phyloP scores from a whole-genome alignment of 257 asterid genomes.

The Cruciata laevipes region DNA sequence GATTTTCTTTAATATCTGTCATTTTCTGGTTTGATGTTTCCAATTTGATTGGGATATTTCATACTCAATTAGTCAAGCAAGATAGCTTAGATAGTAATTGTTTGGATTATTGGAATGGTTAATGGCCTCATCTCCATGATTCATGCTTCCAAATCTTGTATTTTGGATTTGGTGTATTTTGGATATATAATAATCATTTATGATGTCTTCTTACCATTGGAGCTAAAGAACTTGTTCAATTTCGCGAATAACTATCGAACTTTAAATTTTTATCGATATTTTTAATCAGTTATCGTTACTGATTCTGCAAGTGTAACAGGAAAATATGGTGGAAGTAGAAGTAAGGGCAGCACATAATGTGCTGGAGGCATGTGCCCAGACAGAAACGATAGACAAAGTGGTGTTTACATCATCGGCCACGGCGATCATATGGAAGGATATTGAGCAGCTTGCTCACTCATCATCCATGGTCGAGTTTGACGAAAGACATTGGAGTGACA shows the following conservation, averaged over 20 bases:
- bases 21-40: neutral
- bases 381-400: constrained; percentile 70
- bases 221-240: no score
- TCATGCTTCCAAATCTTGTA: neutral
- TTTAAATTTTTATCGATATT: no score
- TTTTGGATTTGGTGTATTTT: neutral
- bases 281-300: neutral
- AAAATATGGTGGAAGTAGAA: constrained; percentile 76
- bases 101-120: neutral
- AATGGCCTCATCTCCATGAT: neutral
- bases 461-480: constrained; percentile 33
- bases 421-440: constrained; percentile 66
- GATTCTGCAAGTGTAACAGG: constrained; percentile 31
- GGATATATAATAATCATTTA: no score
- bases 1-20: neutral
- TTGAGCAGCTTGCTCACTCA: constrained; percentile 12
- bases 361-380: constrained; percentile 94
- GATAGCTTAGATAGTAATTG: neutral
- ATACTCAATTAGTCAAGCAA: neutral
- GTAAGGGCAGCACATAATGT: constrained; percentile 97
- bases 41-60: neutral
- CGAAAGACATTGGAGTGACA: constrained; percentile 81
- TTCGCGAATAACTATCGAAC: no score
- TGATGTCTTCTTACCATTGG: no score
- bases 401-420: constrained; percentile 89